Base-by-base conservation (phyloP, 2,329 filamentous ascomycete species). In the Penicillium sclerotigenum region DNA sequence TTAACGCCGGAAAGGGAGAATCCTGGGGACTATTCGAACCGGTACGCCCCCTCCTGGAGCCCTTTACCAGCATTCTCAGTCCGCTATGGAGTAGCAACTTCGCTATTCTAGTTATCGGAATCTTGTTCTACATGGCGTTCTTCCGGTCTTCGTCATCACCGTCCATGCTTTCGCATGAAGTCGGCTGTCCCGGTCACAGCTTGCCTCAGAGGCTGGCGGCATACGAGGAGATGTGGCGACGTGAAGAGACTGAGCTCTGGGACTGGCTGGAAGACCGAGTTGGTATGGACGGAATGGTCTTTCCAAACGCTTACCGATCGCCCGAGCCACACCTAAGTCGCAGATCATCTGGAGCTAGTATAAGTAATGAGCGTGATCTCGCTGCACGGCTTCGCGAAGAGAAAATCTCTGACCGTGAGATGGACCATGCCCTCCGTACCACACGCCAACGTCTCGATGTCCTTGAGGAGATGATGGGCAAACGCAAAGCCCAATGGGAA, bases 171-270 rank as follows among this genome's bases (percentile, higher is more conserved):
- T 77, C 60, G 1, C 64, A 68, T 53, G 72, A 71, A 20, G 64
- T 77, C 1, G 72, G 74, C 8, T 73, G 72, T 24, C 68, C 73
- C 0, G 73, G 74, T 16, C 68, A 78, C 54, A 68, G 75, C 1
- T 69, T 77, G 4, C 82, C 89, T 0, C 86, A 92, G 53, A 84
- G 91, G 6, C 76, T 91, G 16, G 86, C 88, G 2, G 91, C 90
- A 0, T 97, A 97, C 71, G 92, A 97, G 64, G 90, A 96, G 74
- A 88, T 97, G 68, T 99, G 93, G 92, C 82, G 86, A 34, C 80
- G 85, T 38, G 91, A 97, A 72, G 92, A 97, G 71, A 90, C 84
- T 62, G 90, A 94, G 65, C 77, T 97, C 10, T 97, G 92, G 92
- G 87, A 90, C 56, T 97, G 92, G 92, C 78, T 97, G 5, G 92